A percentile compares a stretch with the other conserved stretches of the same genome.
phyloP scores from a whole-genome alignment of 2,329 filamentous ascomycete species.

The Alternaria longipes region DNA sequence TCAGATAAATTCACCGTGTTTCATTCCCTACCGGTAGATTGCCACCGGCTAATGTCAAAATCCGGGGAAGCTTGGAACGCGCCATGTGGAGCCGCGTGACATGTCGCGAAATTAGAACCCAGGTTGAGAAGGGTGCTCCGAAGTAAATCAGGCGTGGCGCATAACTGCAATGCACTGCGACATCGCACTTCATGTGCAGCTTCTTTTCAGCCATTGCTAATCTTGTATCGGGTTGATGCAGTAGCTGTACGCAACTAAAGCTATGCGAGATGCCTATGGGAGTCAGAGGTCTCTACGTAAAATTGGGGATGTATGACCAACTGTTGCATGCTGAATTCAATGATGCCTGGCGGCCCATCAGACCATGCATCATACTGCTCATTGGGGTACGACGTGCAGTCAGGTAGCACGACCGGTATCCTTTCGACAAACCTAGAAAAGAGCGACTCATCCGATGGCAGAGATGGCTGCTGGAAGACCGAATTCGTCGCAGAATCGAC shows the following conservation, averaged over 20 bases:
- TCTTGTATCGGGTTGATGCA: neutral
- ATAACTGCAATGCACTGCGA: neutral
- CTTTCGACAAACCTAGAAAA: neutral
- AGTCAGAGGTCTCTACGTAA: neutral
- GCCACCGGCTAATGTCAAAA: conserved; percentile 37
- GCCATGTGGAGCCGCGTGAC: conserved; percentile 13
- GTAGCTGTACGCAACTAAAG: neutral
- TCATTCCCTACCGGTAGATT: conserved; percentile 10
- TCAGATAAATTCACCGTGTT: conserved; percentile 5
- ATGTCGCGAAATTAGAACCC: neutral
- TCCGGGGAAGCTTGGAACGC: conserved; percentile 17
- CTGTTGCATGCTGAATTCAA: neutral
- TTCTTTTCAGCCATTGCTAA: neutral
- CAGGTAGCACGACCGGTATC: neutral
- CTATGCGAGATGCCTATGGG: neutral
- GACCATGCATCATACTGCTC: neutral
- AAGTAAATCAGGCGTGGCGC: neutral
- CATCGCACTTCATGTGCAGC: neutral
- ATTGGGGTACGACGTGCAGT: too few relatives aligned
- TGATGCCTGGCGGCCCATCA: neutral
- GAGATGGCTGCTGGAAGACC: conserved; percentile 12
- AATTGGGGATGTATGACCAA: neutral
- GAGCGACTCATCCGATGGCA: neutral
- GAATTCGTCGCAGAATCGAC: conserved; percentile 22
- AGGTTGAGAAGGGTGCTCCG: neutral